phyloP scores from a whole-genome alignment of 345 rosid genomes.

The Citrus unshiu region DNA sequence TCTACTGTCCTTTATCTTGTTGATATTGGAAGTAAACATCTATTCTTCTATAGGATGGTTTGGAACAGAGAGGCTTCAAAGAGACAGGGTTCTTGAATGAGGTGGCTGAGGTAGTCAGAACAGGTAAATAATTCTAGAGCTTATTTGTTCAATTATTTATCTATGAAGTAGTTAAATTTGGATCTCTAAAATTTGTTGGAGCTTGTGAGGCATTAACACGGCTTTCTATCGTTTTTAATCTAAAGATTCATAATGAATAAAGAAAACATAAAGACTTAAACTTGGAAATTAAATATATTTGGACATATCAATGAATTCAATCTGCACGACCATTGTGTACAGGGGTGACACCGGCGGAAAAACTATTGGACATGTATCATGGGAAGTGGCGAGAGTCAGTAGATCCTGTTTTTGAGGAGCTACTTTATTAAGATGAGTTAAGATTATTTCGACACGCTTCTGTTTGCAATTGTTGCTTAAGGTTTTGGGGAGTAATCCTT shows the following conservation, averaged over 20 bases:
- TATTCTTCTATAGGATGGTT: conserved; percentile 63
- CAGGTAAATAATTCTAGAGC: conserved; percentile 47
- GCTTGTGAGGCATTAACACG: neutral
- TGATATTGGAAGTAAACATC: neutral
- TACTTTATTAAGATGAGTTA: conserved; percentile 41
- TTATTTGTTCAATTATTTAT: neutral
- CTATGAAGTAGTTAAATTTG: too few species aligned
- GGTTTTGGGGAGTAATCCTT: conserved; percentile 10
- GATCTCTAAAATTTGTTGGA: neutral
- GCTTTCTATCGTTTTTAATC: neutral
- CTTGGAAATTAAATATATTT: neutral
- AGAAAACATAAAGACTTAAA: neutral
- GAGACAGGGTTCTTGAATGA: conserved; percentile 86
- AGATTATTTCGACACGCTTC: neutral
- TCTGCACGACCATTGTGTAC: conserved; percentile 5
- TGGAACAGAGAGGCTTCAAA: conserved; percentile 93
- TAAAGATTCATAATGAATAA: too few species aligned
- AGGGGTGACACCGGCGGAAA: conserved; percentile 91
- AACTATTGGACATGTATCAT: conserved; percentile 74
- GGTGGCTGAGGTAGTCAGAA: conserved; percentile 76
- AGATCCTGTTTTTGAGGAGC: conserved; percentile 80
- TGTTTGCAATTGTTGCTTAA: neutral
- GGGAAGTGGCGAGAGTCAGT: conserved; percentile 82
- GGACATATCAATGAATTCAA: neutral
- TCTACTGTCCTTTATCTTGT: neutral